Evolutionary conservation across 495 filamentous ascomycete species (phyloP), one percentile per base, ranked within the genome.

Genomic region (Penicillium bialowiezense): DNA sequence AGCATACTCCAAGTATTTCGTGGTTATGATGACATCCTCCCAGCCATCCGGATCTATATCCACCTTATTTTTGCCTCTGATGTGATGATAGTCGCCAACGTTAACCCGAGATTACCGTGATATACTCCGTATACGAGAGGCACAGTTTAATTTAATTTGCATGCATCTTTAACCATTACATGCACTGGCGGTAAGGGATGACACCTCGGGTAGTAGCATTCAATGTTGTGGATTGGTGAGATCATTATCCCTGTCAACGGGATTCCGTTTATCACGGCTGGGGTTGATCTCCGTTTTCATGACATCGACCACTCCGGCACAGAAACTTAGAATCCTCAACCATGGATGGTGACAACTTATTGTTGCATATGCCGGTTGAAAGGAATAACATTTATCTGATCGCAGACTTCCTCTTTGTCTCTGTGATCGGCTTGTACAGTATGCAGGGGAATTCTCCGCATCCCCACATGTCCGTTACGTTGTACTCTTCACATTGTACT

Each of bases 321-420:
- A 43, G 38, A 23, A 33, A 35, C 44, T 32, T 42, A 40, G 13
- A 15, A 52, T 6, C 23, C n/a, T 20, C 41, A 53, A 55, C 60
- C 60, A 48, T 63, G 60, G 60, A 45, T 48, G 23, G 37, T 60
- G n/a, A n/a, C n/a, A n/a, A n/a, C n/a, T n/a, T n/a, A n/a, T n/a
- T 57, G 41, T 56, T 51, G 41, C 41, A 42, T 53, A 49, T 41
- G 56, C 38, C 33, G n/a, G n/a, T n/a, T n/a, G 44, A 46, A 56
- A 12, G 56, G 44, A 46, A 33, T 28, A 46, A 18, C 13, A 24
- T 24, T 33, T 50, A 58, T 53, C 49, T 55, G 52, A 51, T 61
- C 23, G 36, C 28, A 39, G 47, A 46, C 13, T 15, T 36, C 45
- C 48, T 19, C 48, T 20, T 45, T 35, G 34, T 21, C n/a, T n/a